Evolutionary conservation across 2,329 filamentous ascomycete species (phyloP).

Genomic region (Xylariaceae sp.): DNA sequence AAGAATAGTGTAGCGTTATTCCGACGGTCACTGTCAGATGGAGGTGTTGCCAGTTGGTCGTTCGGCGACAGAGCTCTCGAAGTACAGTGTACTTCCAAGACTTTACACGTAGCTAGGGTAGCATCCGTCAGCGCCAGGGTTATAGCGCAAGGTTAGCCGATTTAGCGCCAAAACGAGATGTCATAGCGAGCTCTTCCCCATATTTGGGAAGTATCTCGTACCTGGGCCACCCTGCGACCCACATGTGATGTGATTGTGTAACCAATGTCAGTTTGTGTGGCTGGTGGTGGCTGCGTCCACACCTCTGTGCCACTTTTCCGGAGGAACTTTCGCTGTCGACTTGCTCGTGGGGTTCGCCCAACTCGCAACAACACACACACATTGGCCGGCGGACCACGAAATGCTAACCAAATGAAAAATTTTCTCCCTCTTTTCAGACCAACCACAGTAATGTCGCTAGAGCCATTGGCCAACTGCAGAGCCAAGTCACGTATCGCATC

Average conservation of each 20-base stretch:
- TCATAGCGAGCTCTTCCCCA: not conserved
- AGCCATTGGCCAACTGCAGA: constrained; percentile 18
- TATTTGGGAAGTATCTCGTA: not conserved
- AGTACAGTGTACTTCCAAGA: not conserved
- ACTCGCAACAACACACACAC: not conserved
- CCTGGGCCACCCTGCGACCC: not conserved
- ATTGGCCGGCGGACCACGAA: not conserved
- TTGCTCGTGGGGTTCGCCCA: not conserved
- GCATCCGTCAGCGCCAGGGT: not conserved
- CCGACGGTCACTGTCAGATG: not conserved
- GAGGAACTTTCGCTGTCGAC: not conserved
- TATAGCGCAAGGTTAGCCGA: not conserved
- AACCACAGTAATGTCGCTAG: constrained; percentile 4
- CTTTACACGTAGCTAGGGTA: constrained; percentile 6
- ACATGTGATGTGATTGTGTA: not conserved
- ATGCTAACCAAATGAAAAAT: constrained; percentile 14
- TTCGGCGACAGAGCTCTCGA: not conserved
- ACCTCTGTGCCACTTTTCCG: not conserved
- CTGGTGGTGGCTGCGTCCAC: constrained; percentile 16
- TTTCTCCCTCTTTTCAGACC: constrained; percentile 6
- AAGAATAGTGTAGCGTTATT: not conserved
- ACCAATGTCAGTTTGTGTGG: constrained; percentile 6
- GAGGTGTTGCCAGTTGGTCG: too few species aligned
- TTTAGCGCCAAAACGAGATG: not conserved
- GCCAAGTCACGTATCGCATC: constrained; percentile 14